Evolutionary conservation across 352 stramenopile species (phyloP), one percentile per base, ranked within the genome.

Genomic region (Globisporangium nunn): DNA sequence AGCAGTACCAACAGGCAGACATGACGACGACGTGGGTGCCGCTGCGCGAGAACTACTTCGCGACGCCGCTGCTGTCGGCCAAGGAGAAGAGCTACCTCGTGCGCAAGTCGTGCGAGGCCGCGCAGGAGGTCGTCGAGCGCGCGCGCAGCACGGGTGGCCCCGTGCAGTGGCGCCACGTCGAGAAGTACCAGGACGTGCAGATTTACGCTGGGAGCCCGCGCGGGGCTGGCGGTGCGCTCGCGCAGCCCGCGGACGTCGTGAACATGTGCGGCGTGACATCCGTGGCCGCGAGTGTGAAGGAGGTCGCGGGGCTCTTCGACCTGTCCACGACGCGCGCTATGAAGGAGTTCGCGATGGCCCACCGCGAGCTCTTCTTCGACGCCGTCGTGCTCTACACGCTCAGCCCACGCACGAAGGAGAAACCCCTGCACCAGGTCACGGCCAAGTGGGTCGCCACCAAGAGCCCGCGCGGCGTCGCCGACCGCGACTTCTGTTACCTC

Each of bases 191-290:
- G 29, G 77, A 78, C 43, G 80, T 93, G 31, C 82, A 93, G 67
- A 58, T 93, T 18, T 93, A 93, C 66, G 68, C 75, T 0, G 82
- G 82, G 28, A 74, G 75, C 47, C 62, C 75, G 51, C 72, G 80
- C 35, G 57, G 67, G 23, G 23, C 23, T 14, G 50, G 63, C 28
- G 53, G 64, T 8, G 31, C 59, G 3, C 48, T 66, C 40, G 63
- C 66, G 6, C 54, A 62, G 46, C 72, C 66, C 45, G 57, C 73
- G 6, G 58, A 63, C 45, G 44, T 63, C 48, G 66, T 71, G 61
- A 81, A 63, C 56, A 89, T 93, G 78, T 93, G 82, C 54, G 82
- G 78, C 47, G 82, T 93, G n/a, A 88, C 81, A 6, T 85, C 67
- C 55, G 79, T 91, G 31, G 75, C 82, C 1, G 78, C 74, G 6